Base-by-base conservation (phyloP, 306 rosid species). In the Vachellia pachyceras region DNA sequence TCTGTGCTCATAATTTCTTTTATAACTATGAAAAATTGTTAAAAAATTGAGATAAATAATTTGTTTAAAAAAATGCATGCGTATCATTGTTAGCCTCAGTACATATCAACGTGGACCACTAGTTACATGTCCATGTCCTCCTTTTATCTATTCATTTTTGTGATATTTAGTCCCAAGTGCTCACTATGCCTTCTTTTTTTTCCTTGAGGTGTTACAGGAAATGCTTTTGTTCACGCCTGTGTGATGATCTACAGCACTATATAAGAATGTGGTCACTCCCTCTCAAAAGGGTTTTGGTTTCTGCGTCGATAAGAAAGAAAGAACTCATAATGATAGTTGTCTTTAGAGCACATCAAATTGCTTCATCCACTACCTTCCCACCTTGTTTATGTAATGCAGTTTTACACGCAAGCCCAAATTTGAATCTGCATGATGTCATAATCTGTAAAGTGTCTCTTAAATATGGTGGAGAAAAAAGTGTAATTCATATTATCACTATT, bases 81-180 rank as follows among this genome's bases (percentile, higher is more conserved):
- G 67, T 29, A 18, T 25, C 67, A 60, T 67, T 79, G 79, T 78
- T 75, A 75, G 36, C 73, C 75, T 41, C 73, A 57, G 88, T 66
- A 79, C 46, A 76, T 68, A 66, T 75, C 72, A 71, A 81, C 66
- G 68, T 82, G 85, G 87, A 85, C 90, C 90, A 91, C 77, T 72
- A 72, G 67, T 45, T 45, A 75, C 84, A n/a, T 73, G 52, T 73
- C 73, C 64, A 57, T 9, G 64, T 57, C 80, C 67, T 69, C 70
- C 58, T 72, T 57, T 64, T 29, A 29, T 29, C 29, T 25, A 50
- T 0, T 13, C 2, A 11, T 2, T 41, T 0, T 15, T 25, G 4
- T 10, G 6, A 12, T 23, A 10, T 2, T 10, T 11, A 25, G 3
- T 23, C 1, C 7, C 66, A 65, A 74, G 69, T 75, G 79, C 84